Evolutionary conservation across 75 land plant species (phyloP).

Genomic region (Sequoia sempervirens): DNA sequence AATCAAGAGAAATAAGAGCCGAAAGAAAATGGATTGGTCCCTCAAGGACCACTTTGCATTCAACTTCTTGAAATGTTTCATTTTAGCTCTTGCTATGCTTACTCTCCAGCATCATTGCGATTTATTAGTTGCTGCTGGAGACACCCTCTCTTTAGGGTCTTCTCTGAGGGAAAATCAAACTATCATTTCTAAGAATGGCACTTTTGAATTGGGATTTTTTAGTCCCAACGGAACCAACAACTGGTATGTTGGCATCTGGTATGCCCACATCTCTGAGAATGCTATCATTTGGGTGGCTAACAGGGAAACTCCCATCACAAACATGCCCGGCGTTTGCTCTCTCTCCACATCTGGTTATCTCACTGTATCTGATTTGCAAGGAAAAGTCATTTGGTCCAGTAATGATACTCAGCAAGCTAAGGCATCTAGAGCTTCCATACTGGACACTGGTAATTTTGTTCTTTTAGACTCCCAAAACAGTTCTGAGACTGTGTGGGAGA

Average conservation of each 20-base stretch:
- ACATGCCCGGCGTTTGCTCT: constrained; percentile 14
- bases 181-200: constrained; percentile 21
- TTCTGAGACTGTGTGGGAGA: constrained; percentile 27
- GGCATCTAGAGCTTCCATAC: constrained; percentile 7
- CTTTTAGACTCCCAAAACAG: constrained; percentile 8
- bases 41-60: too few species aligned
- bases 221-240: constrained; percentile 16
- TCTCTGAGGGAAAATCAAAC: constrained; percentile 13
- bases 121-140: constrained; percentile 2
- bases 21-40: too few species aligned
- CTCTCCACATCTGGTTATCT: constrained; percentile 19
- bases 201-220: constrained; percentile 50
- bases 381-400: constrained; percentile 11
- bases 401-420: neutral
- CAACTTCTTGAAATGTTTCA: too few species aligned
- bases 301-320: constrained; percentile 27
- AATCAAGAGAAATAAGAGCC: too few species aligned
- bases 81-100: too few species aligned
- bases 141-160: neutral
- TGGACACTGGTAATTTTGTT: constrained; percentile 41
- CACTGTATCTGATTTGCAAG: neutral
- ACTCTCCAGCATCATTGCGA: too few species aligned
- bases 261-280: neutral
- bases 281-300: constrained; percentile 64
- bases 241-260: constrained; percentile 56